Percentiles rank a stretch among this genome's conserved stretches.
phyloP scores from a whole-genome alignment of 805 yeast species.

The Candida ascalaphidarum region DNA sequence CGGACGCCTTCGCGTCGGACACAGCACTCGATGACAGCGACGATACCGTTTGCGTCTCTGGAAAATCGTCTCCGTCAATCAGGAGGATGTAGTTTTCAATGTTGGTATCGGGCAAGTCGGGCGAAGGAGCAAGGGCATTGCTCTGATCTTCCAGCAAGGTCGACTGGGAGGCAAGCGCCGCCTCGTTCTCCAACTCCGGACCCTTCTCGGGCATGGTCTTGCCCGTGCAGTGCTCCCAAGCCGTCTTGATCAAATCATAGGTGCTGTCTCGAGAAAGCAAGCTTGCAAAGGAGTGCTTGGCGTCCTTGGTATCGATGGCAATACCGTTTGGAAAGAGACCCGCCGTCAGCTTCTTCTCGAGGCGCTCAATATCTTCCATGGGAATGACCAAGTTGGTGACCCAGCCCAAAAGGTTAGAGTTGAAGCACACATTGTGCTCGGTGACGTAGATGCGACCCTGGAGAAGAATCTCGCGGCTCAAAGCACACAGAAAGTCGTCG shows the following conservation, averaged over 20 bases:
- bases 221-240: conserved; percentile 42
- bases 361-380: conserved; percentile 50
- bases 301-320: conserved; percentile 53
- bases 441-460: conserved; percentile 61
- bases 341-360: conserved; percentile 59
- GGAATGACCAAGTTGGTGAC: conserved; percentile 53
- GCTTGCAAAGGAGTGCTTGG: conserved; percentile 56
- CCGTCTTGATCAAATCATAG: conserved; percentile 42
- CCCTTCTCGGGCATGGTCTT: conserved; percentile 4
- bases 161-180: conserved; percentile 1
- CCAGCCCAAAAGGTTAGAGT: conserved; percentile 61
- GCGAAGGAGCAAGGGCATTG: conserved; percentile 5
- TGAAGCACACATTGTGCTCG: conserved; percentile 49
- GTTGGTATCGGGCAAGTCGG: conserved; percentile 8
- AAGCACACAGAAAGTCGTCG: conserved; percentile 58
- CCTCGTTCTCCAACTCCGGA: background rate
- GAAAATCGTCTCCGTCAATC: background rate
- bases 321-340: conserved; percentile 66
- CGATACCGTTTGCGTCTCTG: background rate
- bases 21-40: background rate
- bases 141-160: conserved; percentile 5
- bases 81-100: background rate
- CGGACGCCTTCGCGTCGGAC: background rate
- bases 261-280: conserved; percentile 53
- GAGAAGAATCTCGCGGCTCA: conserved; percentile 53